These are phyloP conservation scores for Urostyla sp. DNA, from an alignment of 73 alveolate species.

Conservation along the genomic window DNA sequence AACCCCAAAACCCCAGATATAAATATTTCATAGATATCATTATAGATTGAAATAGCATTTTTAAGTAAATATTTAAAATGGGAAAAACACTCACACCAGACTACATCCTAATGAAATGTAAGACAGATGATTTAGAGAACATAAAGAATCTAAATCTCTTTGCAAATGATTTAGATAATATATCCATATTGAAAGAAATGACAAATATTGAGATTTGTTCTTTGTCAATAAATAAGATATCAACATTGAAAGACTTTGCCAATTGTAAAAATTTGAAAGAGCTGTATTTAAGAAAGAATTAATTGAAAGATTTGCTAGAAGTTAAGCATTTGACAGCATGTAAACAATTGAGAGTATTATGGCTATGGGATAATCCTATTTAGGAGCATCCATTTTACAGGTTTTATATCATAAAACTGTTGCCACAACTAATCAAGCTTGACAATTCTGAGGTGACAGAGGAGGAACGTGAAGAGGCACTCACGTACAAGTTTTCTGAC, in stretches of 20 bases:
- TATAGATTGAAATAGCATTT: constrained; percentile 3
- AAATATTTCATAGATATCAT: no score
- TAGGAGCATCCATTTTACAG: constrained; percentile 89
- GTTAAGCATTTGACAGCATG: constrained; percentile 81
- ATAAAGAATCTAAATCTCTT: constrained; percentile 91
- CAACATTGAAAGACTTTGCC: constrained; percentile 85
- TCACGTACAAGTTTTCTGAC: constrained; percentile 34
- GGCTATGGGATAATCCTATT: constrained; percentile 98
- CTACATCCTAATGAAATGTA: constrained; percentile 76
- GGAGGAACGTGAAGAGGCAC: constrained; percentile 58
- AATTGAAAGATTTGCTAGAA: constrained; percentile 88
- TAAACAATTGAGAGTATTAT: constrained; percentile 85
- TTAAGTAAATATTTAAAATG: constrained; percentile 55
- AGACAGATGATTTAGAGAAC: constrained; percentile 68
- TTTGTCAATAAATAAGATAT: constrained; percentile 90
- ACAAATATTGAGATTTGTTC: constrained; percentile 94
- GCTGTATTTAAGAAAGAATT: constrained; percentile 94
- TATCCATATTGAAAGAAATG: constrained; percentile 88
- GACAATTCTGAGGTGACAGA: constrained; percentile 80
- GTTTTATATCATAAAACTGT: constrained; percentile 80
- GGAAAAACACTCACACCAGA: constrained; percentile 85
- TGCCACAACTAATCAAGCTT: constrained; percentile 91
- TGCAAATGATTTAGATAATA: constrained; percentile 95
- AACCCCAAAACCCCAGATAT: no score
- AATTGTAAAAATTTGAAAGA: constrained; percentile 88